Conservation (phyloP, 2,329 filamentous ascomycete species). For the Exophiala lecanii-corni region DNA sequence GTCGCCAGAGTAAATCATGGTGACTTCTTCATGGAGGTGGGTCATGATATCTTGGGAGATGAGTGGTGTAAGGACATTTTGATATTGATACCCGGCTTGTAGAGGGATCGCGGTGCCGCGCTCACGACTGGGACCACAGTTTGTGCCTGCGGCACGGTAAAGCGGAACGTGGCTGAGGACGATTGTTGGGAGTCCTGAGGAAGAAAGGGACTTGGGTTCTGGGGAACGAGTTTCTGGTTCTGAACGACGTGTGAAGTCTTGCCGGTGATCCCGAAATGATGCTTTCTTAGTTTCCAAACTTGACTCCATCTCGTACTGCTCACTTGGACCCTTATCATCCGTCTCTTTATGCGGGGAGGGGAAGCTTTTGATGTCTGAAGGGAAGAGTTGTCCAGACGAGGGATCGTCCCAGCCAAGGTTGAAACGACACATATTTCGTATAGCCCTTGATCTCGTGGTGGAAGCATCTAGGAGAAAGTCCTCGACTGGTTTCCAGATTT, state of each 20-base stretch:
- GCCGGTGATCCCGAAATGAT: neutral
- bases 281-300: neutral
- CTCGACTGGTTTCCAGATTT: constrained; percentile 70
- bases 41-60: constrained; percentile 72
- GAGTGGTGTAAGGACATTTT: constrained; percentile 78
- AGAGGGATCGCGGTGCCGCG: constrained; percentile 75
- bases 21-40: constrained; percentile 63
- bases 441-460: constrained; percentile 60
- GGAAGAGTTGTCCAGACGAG: constrained; percentile 1
- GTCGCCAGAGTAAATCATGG: constrained; percentile 87
- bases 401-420: constrained; percentile 13
- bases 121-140: constrained; percentile 83
- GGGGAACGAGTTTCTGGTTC: neutral
- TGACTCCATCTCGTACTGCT: neutral
- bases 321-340: neutral
- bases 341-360: neutral
- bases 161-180: constrained; percentile 88
- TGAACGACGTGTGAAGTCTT: neutral
- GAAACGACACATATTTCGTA: constrained; percentile 16
- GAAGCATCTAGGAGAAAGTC: constrained; percentile 70
- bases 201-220: constrained; percentile 6
- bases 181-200: constrained; percentile 65
- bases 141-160: constrained; percentile 74
- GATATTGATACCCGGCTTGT: constrained; percentile 83
- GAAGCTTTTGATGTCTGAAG: constrained; percentile 6